Evolutionary conservation across 345 rosid genomes (phyloP), one percentile per base, ranked within the genome.

Genomic region (Dovyalis caffra): DNA sequence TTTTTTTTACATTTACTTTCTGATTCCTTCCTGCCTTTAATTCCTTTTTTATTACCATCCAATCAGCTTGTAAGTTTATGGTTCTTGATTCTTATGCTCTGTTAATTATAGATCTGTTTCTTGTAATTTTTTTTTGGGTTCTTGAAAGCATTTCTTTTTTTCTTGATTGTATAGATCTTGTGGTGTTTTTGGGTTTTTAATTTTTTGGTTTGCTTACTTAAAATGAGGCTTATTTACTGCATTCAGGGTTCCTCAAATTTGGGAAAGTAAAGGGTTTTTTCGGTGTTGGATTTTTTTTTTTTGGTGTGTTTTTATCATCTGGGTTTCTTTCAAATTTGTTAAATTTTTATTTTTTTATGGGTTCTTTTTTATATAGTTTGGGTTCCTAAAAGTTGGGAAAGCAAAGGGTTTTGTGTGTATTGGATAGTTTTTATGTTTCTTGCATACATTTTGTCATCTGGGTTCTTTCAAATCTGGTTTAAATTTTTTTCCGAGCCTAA

Each of bases 31-130:
- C 57, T 37, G 38, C n/a, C 16, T 25, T 60, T 25, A 29, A 31
- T 21, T 10, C 2, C 70, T 4, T 47, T 16, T 23, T 25, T 49
- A 67, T 79, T 18, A 0, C 43, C 29, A 29, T 62, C 51, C 20
- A 71, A 67, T 71, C 80, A 71, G 70, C 76, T 79, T 74, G 73
- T 70, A 26, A 51, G 66, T 70, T 26, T 49, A 25, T 34, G 73
- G 68, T 63, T 60, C 45, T 9, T 43, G 31, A n/a, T 57, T 53
- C 18, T n/a, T 34, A 38, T 72, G 34, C 8, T 56, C 20, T 73
- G 23, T 66, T 65, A 11, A 6, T 28, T 35, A 8, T 56, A 61
- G 78, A 76, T 76, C 78, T 76, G 63, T 12, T 76, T 62, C 51
- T 75, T 25, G 56, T 35, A 14, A n/a, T n/a, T n/a, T 61, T 5